Evolutionary conservation across 257 asterid species (phyloP).

Genomic region (Lycium barbarum): DNA sequence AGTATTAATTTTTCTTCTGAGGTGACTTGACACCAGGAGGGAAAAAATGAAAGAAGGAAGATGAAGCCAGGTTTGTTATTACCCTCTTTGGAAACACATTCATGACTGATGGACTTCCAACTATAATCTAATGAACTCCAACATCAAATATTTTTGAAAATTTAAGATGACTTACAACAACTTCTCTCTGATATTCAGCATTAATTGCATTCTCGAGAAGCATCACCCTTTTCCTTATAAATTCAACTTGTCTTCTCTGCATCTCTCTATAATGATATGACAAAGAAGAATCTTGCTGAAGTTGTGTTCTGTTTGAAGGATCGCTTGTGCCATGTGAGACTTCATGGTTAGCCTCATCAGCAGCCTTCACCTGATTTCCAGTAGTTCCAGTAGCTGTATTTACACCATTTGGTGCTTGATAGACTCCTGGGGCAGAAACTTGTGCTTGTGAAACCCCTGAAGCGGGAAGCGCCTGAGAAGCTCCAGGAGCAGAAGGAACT

Average conservation of each 20-base stretch:
- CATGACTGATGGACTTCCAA: slow-evolving; percentile 21
- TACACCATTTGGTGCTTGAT: slow-evolving; percentile 53
- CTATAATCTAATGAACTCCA: slow-evolving; percentile 18
- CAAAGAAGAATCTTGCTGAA: slow-evolving; percentile 64
- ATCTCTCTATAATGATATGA: slow-evolving; percentile 79
- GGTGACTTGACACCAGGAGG: neutral
- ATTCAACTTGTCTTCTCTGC: slow-evolving; percentile 95
- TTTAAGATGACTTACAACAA: slow-evolving; percentile 62
- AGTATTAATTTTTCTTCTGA: neutral
- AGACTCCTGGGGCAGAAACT: slow-evolving; percentile 45
- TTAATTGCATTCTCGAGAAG: slow-evolving; percentile 86
- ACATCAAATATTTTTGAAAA: slow-evolving; percentile 11
- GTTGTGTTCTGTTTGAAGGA: slow-evolving; percentile 62
- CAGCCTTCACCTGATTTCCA: slow-evolving; percentile 52
- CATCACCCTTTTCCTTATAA: slow-evolving; percentile 88
- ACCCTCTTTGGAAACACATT: slow-evolving; percentile 2
- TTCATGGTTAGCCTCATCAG: slow-evolving; percentile 52
- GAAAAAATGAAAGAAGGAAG: neutral
- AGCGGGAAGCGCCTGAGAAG: slow-evolving; percentile 48
- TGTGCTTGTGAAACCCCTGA: slow-evolving; percentile 53
- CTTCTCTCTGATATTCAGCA: slow-evolving; percentile 68
- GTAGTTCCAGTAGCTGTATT: slow-evolving; percentile 53
- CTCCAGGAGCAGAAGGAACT: slow-evolving; percentile 43
- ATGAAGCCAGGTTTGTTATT: neutral
- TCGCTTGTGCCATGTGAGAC: slow-evolving; percentile 55